Evolutionary conservation across 139 green algal genomes (phyloP), one percentile per base, ranked within the genome.

Genomic region (Coelastrella sp.): DNA sequence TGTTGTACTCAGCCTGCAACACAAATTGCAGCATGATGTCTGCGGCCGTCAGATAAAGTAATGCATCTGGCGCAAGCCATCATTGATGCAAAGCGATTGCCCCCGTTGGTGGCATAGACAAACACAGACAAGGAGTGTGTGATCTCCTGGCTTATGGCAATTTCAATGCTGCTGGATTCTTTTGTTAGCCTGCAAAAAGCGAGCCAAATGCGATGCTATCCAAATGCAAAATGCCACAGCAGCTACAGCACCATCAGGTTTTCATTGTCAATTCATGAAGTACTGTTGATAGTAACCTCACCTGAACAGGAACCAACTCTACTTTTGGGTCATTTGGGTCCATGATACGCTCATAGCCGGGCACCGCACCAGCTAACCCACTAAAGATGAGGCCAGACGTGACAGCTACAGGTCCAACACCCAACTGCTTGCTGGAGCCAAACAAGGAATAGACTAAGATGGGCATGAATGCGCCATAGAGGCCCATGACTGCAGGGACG

Each of bases 401-500:
- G 1, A 94, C 88, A 17, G 92, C 92, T 59, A 94, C 92, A 7
- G 92, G 92, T 15, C 92, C 92, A 7, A 94, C 92, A 7, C 89
- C 92, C 56, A 94, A 85, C 63, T 94, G 92, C 10, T 92, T 92
- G 8, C 93, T 97, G 82, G 84, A 94, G 20, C 97, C 86, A 85
- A 90, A 85, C 27, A 97, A 83, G 0, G 95, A 86, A 92, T 99
- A 99, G 8, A 95, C 92, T 7, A 98, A 66, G 56, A 94, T 92
- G 22, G 97, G 97, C 20, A 97, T 90, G 92, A 98, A 98, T 0
- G 95, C 95, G 27, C 95, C 94, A 87, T 99, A 99, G 58, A 99
- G 95, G 49, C 97, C 97, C 82, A 96, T 98, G 19, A 95, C 94
- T 6, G 93, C 76, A 6, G 95, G 96, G 84, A 97, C 87, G 81